Evolutionary conservation across 768 basidiomycete genomes (phyloP), one percentile per base, ranked within the genome.

Genomic region (Mycena crocata): DNA sequence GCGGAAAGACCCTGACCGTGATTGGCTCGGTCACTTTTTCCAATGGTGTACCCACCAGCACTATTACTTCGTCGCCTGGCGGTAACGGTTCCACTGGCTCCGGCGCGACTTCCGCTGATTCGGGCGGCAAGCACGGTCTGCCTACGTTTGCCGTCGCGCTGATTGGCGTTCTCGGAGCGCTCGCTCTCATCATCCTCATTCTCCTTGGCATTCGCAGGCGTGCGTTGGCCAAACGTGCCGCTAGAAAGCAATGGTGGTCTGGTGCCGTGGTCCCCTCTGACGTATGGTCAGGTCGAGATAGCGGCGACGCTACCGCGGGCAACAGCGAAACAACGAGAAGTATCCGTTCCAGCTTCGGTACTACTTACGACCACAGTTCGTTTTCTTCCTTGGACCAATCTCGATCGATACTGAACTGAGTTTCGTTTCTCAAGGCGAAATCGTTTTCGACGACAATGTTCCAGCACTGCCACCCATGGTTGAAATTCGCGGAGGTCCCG

Each of bases 391-490:
- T 40, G n/a, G 32, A 23, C 26, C 10, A 6, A 17, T 13, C 21
- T 28, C 39, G 10, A 26, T 57, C 2, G 17, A 32, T n/a, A 10
- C 62, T 52, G 57, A 60, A 40, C 64, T 58, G 30, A 30, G 70
- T n/a, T 50, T 56, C 21, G 62, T 71, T 44, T 63, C 30, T 28
- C 28, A 26, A 61, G 70, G 60, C 55, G 56, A 62, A 46, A 67
- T 70, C 49, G 64, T 65, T 12, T 67, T 70, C 44, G 58, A 68
- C 24, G 67, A 64, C 37, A 67, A 62, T 42, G 59, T 68, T 26
- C 64, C 66, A 10, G 50, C 62, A 66, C 64, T 86, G 12, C 89
- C 88, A 8, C 85, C 87, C 6, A 86, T 84, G 84, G 87, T 84
- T 21, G 87, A 89, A 73, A 75, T 88, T 54, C 85, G 85, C 19